Conservation (phyloP, 2,329 filamentous ascomycete genomes). For the Arthroderma uncinatum region DNA sequence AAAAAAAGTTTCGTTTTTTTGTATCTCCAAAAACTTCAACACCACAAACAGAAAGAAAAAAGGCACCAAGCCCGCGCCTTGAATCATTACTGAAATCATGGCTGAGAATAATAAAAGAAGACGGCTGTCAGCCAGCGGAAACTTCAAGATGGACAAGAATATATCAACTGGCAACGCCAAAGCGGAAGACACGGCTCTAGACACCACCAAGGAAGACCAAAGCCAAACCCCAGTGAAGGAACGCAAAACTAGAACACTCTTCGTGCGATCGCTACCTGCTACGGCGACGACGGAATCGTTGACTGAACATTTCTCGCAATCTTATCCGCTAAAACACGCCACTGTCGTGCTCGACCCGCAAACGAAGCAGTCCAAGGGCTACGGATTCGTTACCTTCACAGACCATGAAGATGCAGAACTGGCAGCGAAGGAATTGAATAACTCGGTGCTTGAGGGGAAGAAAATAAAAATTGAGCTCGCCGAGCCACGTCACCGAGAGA, state of each 20-base stretch:
- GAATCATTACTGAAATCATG: slow-evolving; percentile 26
- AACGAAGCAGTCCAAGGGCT: slow-evolving; percentile 81
- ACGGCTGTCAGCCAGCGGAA: slow-evolving; percentile 23
- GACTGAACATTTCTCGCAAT: slow-evolving; percentile 83
- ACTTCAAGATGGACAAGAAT: slow-evolving; percentile 16
- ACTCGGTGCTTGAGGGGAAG: slow-evolving; percentile 63
- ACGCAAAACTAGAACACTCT: slow-evolving; percentile 54
- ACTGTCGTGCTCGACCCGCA: slow-evolving; percentile 78
- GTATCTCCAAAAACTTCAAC: background rate
- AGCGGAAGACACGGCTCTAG: slow-evolving; percentile 17
- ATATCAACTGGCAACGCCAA: background rate
- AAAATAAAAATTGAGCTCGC: slow-evolving; percentile 80
- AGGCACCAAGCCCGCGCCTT: background rate
- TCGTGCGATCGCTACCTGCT: slow-evolving; percentile 75
- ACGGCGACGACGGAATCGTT: slow-evolving; percentile 69
- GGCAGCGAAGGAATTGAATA: slow-evolving; percentile 72
- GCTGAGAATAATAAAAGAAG: slow-evolving; percentile 28
- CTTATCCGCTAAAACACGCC: slow-evolving; percentile 90
- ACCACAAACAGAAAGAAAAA: background rate
- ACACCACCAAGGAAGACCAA: slow-evolving; percentile 17
- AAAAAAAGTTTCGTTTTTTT: background rate
- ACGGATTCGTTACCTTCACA: slow-evolving; percentile 93
- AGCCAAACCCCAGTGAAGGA: slow-evolving; percentile 6
- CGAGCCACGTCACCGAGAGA: slow-evolving; percentile 66
- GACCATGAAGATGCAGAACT: slow-evolving; percentile 80